Evolutionary conservation across 2,329 filamentous ascomycete genomes (phyloP).

Genomic region (Aureobasidium sp.): DNA sequence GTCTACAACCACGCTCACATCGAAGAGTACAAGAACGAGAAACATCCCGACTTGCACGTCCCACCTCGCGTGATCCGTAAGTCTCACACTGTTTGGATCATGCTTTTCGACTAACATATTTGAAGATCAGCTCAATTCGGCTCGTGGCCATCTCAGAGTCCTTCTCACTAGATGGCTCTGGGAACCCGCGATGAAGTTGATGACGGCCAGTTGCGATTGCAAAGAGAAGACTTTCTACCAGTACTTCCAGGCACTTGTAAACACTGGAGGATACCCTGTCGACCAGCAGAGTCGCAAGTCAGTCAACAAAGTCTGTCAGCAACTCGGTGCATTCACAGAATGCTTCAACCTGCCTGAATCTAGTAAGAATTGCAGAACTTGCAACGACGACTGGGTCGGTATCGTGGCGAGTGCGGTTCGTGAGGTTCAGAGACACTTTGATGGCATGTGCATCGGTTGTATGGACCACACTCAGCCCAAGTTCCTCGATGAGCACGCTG

Average conservation of each 20-base stretch:
- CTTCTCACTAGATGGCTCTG: constrained; percentile 15
- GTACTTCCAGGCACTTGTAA: background rate
- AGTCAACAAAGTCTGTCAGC: background rate
- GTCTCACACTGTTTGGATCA: background rate
- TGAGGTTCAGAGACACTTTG: constrained; percentile 18
- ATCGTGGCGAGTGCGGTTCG: background rate
- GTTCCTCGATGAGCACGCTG: constrained; percentile 16
- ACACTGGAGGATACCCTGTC: background rate
- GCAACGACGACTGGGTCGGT: background rate
- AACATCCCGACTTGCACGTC: background rate
- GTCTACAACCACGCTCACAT: constrained; percentile 22
- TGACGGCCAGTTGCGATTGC: background rate
- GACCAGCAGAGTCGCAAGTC: background rate
- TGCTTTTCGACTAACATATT: background rate
- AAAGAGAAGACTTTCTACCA: background rate
- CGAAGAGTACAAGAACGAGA: background rate
- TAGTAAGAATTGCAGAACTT: background rate
- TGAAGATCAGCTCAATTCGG: background rate
- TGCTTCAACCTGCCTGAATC: background rate
- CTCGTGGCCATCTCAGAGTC: constrained; percentile 18
- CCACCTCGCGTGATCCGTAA: background rate
- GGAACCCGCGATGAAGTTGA: background rate
- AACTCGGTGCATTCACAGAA: background rate
- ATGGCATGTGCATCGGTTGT: constrained; percentile 29
- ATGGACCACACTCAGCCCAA: constrained; percentile 19